Conservation (phyloP, 139 green algal genomes). For the Zygnema cylindricum region DNA sequence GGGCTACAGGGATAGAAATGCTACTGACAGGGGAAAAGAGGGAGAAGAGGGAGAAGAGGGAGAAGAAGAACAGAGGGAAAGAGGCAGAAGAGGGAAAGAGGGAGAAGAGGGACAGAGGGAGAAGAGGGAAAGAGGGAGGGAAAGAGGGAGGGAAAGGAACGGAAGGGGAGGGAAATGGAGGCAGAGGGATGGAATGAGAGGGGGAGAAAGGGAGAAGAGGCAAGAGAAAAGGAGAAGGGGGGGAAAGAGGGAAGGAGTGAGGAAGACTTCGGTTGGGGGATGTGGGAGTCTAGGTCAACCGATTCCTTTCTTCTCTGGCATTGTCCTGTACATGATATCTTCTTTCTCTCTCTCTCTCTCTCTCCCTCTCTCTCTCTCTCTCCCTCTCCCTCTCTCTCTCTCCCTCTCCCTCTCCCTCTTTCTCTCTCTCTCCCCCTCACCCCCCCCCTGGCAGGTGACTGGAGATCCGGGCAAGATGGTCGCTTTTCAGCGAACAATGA, state of each 20-base stretch:
- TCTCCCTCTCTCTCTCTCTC: slow-evolving; percentile 17
- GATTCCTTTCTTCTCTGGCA: background rate
- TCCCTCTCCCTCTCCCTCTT: slow-evolving; percentile 5
- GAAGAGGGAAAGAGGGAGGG: background rate
- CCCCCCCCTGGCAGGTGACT: no score
- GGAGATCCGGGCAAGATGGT: no score
- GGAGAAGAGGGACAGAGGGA: background rate
- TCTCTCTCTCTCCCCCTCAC: background rate
- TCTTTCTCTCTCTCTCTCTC: background rate
- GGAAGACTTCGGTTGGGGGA: no score
- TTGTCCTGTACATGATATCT: background rate
- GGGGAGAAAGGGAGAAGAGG: no score
- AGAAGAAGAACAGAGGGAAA: background rate
- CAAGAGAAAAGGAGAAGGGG: no score
- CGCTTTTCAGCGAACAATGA: no score
- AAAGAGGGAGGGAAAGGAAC: background rate
- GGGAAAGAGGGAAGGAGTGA: no score
- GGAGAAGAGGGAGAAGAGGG: background rate
- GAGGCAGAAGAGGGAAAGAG: slow-evolving; percentile 22
- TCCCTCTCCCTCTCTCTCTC: slow-evolving; percentile 13
- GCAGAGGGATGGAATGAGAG: no score
- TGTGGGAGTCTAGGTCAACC: no score
- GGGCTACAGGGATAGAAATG: no score
- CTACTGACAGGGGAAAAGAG: slow-evolving; percentile 52
- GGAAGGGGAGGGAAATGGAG: slow-evolving; percentile 1